phyloP scores from a whole-genome alignment of 371 early-diverging fungal species.

The Antonospora locustae region DNA sequence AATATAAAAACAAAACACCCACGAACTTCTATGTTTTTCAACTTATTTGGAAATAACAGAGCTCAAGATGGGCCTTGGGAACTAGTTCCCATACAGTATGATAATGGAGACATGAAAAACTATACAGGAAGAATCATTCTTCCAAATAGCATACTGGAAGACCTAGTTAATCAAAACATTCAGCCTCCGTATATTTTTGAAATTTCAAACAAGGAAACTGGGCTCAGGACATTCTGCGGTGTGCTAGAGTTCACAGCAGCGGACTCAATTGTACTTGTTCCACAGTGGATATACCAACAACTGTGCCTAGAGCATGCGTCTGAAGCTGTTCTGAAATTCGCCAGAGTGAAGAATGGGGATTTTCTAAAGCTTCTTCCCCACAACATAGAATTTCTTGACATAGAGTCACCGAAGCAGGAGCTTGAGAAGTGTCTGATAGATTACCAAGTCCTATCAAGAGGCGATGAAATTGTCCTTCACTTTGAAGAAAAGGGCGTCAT shows the following conservation, averaged over 20 bases:
- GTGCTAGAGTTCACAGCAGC: constrained; percentile 54
- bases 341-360: constrained; percentile 33
- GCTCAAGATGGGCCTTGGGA: constrained; percentile 32
- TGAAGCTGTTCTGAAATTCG: constrained; percentile 37
- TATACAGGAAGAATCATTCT: constrained; percentile 52
- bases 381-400: constrained; percentile 52
- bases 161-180: constrained; percentile 42
- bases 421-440: constrained; percentile 52
- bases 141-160: constrained; percentile 46
- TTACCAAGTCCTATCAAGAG: constrained; percentile 52
- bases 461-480: constrained; percentile 51
- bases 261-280: constrained; percentile 41
- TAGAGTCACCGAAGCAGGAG: constrained; percentile 53
- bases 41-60: constrained; percentile 24
- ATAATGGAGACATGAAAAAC: constrained; percentile 37
- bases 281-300: constrained; percentile 55
- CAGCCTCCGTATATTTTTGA: constrained; percentile 54
- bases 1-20: too few relatives aligned
- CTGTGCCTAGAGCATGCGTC: constrained; percentile 32
- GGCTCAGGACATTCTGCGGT: constrained; percentile 46
- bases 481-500: constrained; percentile 52
- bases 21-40: constrained; percentile 50
- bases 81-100: constrained; percentile 42
- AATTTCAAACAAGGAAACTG: constrained; percentile 42
- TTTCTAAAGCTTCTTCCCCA: constrained; percentile 54